Evolutionary conservation across 2,329 filamentous ascomycete species (phyloP).

Genomic region (Paracamarosporium sp.): DNA sequence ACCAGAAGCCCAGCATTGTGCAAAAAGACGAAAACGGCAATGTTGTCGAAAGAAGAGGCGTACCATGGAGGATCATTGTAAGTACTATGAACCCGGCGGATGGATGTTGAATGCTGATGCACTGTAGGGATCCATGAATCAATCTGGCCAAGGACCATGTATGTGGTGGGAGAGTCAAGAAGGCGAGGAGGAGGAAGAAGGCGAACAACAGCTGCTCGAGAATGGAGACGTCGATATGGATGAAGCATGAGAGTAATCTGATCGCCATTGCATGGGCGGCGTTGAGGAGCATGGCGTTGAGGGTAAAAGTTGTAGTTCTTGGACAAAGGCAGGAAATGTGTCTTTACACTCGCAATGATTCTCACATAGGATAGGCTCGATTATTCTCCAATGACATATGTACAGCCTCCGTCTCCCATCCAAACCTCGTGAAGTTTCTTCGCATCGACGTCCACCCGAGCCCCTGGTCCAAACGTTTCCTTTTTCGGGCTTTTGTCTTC

Average conservation of each 20-base stretch:
- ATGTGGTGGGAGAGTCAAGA: slow-evolving; percentile 53
- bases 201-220: slow-evolving; percentile 8
- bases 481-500: slow-evolving; percentile 63
- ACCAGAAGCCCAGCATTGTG: slow-evolving; percentile 83
- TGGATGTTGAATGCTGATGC: slow-evolving; percentile 13
- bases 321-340: background rate
- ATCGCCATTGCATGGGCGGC: slow-evolving; percentile 11
- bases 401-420: slow-evolving; percentile 71
- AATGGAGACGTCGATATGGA: slow-evolving; percentile 38
- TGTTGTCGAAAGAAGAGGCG: slow-evolving; percentile 65
- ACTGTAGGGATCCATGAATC: slow-evolving; percentile 54
- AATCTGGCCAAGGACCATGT: slow-evolving; percentile 55
- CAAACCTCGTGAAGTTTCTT: slow-evolving; percentile 72
- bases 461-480: slow-evolving; percentile 66
- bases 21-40: slow-evolving; percentile 68
- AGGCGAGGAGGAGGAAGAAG: slow-evolving; percentile 33
- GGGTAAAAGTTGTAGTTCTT: background rate
- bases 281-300: slow-evolving; percentile 3
- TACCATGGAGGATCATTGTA: slow-evolving; percentile 72
- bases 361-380: background rate
- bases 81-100: slow-evolving; percentile 16
- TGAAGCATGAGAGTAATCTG: slow-evolving; percentile 24
- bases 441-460: slow-evolving; percentile 71
- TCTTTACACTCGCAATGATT: background rate
- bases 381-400: slow-evolving; percentile 68